Evolutionary conservation across 192 early-diverging fungal genomes (phyloP), one percentile per base, ranked within the genome.

Genomic region (Diversispora epigaea): DNA sequence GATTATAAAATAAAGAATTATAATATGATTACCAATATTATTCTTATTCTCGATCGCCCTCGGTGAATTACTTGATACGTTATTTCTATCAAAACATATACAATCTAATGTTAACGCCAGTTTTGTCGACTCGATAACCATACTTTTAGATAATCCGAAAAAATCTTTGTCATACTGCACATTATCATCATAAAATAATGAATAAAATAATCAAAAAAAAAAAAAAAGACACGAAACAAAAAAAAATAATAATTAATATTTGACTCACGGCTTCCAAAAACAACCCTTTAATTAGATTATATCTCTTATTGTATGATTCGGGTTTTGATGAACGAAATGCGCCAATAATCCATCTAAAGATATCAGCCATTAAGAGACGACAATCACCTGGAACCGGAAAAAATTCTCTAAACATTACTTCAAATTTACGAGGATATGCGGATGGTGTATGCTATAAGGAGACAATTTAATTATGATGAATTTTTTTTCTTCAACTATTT

Each of bases 41-140:
- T 22, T 47, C 47, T 47, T 2, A 32, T 45, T 17, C 4, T 67
- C 65, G 19, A 11, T 67, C 22, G 14, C 9, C 12, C 21, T 67
- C 21, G 8, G 65, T 12, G 25, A 32, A 32, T 32, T 32, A 32
- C 25, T 32, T 32, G 45, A n/a, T 47, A 5, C 21, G 10, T 21
- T 12, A 2, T 21, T 67, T 25, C 65, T 67, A 8, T 67, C 45
- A 49, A 67, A 67, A 67, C 44, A 67, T 12, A 67, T 5, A 43
- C 65, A 67, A 49, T 67, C 65, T 17, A 41, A 67, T n/a, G 47
- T 21, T 25, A 67, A 25, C 4, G 65, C 65, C 21, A 5, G n/a
- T 32, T 49, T 67, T 25, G 65, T 19, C 21, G 47, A 67, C 4
- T 25, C 44, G 0, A 47, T 47, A 17, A 54, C n/a, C 10, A 17